Base-by-base conservation (phyloP, 345 rosid genomes). In the Brassica carinata region DNA sequence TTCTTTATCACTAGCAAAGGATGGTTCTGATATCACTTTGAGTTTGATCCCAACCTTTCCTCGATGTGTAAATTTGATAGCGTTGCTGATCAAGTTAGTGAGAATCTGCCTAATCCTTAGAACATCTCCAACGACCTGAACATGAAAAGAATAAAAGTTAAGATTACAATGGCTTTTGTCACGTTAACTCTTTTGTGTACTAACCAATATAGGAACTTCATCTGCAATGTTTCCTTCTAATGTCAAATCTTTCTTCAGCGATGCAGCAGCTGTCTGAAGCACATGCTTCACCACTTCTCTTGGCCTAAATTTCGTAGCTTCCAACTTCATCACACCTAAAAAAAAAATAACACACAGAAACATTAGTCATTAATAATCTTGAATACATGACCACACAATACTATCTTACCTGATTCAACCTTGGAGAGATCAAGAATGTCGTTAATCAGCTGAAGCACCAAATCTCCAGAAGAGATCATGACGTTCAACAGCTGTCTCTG, bases 381-480 rank as follows among this genome's bases (percentile, higher is more conserved):
- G 23, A 53, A 15, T 1, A n/a, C 13, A 53, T 53, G 23, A 53
- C 59, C 2, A 55, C 4, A 17, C 26, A 36, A 9, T 45, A 45
- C 53, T 45, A 45, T 10, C 9, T 45, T 45, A 87, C 99, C 99
- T 83, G 99, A 93, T 83, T 96, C 99, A 31, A 96, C 97, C 87
- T 96, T 96, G 45, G 99, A 93, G 84, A 96, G 98, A 85, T 96
- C 99, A 70, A 96, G 99, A 72, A 96, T 93, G 61, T 96, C 96
- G 30, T 96, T 93, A 64, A 96, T 90, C 29, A 96, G 90, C 74
- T 96, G 99, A 83, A 96, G 96, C 73, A 93, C 98, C 67, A 93
- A 83, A 82, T 96, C 99, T 17, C 99, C 99, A 2, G 99, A 96
- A 70, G 99, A 96, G 31, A 96, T 86, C 98, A 96, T 96, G 33